Evolutionary conservation across 352 stramenopile species (phyloP), one percentile per base, ranked within the genome.

Genomic region (Globisporangium camurandrum): DNA sequence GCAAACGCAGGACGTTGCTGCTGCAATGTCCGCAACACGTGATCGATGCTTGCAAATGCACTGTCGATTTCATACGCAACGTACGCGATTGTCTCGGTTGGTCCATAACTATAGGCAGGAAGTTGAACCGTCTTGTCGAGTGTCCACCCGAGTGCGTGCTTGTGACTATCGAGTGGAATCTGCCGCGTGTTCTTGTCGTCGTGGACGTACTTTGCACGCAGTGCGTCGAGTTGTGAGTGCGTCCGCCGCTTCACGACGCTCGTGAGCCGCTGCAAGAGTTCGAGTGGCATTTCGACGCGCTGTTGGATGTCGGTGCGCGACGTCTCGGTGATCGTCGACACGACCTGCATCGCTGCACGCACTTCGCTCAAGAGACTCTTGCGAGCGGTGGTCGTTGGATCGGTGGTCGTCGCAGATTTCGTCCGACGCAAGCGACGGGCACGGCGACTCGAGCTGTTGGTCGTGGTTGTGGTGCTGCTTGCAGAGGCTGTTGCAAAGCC

Each of bases 111-210:
- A 26, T 79, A 86, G 11, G 76, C 57, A 8, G 71, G 68, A 56
- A 90, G 79, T 65, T 87, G 73, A 43, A 71, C 30, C 4, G 64
- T 67, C 49, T 75, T 75, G 53, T 87, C 69, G 57, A 90, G 76
- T 20, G 80, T 83, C 82, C 82, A 93, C 28, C 82, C 82, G 17
- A 93, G 48, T 39, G 79, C 69, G 37, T 64, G 73, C 51, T 89
- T 87, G 67, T 84, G 75, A 71, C 81, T 86, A 22, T 90, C 72
- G n/a, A 85, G 61, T 22, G 82, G 82, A 41, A 89, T 54, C 43
- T 73, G 45, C 37, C 73, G 72, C 20, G 67, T 67, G 23, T 71
- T 76, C 37, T 51, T 66, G 17, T 62, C 61, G 54, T 84, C 68
- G 46, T 75, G 59, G 4, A 61, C 52, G 43, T 79, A 57, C 50